Percentiles rank a stretch among this genome's conserved stretches.
phyloP scores from a whole-genome alignment of 371 early-diverging fungal genomes.

The Mortierella sp. region DNA sequence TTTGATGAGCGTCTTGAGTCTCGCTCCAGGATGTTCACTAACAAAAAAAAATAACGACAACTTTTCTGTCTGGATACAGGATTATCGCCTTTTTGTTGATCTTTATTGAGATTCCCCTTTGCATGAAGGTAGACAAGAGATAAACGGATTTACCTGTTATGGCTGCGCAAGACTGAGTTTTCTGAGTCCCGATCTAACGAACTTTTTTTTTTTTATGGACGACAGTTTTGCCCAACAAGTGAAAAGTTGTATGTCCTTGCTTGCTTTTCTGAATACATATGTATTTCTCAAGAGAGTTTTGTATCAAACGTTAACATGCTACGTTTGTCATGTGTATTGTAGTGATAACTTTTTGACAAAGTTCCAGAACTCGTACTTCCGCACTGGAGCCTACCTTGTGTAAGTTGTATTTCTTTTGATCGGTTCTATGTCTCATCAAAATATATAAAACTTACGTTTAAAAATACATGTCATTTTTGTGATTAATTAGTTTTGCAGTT shows the following conservation, averaged over 20 bases:
- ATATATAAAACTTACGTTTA: neutral
- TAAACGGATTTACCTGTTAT: no score
- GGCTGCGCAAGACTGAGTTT: neutral
- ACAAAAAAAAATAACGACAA: no score
- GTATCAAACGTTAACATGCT: no score
- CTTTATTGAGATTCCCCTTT: conserved; percentile 48
- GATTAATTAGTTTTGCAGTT: conserved; percentile 25
- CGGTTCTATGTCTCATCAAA: no score
- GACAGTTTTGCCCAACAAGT: conserved; percentile 50
- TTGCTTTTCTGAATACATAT: neutral
- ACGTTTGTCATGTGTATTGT: neutral
- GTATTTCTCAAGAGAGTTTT: no score
- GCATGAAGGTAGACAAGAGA: conserved; percentile 28
- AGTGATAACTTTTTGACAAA: conserved; percentile 40
- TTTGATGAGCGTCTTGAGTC: no score
- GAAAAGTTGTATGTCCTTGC: conserved; percentile 31
- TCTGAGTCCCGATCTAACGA: neutral
- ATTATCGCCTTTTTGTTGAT: conserved; percentile 41
- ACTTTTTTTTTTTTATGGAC: no score
- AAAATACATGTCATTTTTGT: neutral
- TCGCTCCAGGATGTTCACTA: neutral
- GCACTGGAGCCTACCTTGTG: conserved; percentile 33
- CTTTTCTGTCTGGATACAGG: conserved; percentile 7
- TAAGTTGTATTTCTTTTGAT: conserved; percentile 17
- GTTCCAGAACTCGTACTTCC: conserved; percentile 46